Evolutionary conservation across 495 filamentous ascomycete genomes (phyloP), one percentile per base, ranked within the genome.

Genomic region (Talaromyces nanjingensis): DNA sequence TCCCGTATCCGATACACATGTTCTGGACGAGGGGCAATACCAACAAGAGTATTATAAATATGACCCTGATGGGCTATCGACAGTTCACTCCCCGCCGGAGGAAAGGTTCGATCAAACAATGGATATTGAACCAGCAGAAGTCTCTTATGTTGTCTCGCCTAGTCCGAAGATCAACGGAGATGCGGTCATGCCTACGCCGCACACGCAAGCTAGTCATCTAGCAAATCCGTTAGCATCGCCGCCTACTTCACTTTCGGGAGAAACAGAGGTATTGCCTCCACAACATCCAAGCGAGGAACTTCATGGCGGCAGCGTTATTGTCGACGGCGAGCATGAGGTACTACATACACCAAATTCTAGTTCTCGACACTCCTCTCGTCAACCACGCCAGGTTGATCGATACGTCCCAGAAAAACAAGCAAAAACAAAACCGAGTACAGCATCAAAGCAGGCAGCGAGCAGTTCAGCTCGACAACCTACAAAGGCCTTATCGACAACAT

Each of bases 351-450:
- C 79, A 6, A 81, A 79, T 8, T 76, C 78, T 2, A 80, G 72
- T 63, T 82, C 81, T 27, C 76, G 80, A 6, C 78, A 81, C 45
- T 81, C 78, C 7, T 83, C 79, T 53, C 79, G 79, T 45, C 81
- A 81, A 62, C 78, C 81, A 20, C 76, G 76, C 55, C 75, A 79
- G 61, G 70, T 73, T 39, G 79, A 81, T 7, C 67, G 80, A 24
- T 79, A 77, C 58, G 71, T 73, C 31, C 74, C 78, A 9, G 79
- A 82, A 45, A 68, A 72, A 9, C 70, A 71, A 57, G 39, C 69
- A 6, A 61, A 69, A 34, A 69, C 68, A 47, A 64, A 77, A 56
- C 63, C 68, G 4, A 65, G 63, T 5, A 78, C 74, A 59, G 65
- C 71, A 65, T 64, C 71, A 60, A 65, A 58, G 53, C 72, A 68